Percentiles rank a stretch among this genome's conserved stretches.
Evolutionary conservation across 192 early-diverging fungal genomes (phyloP).

Genomic region (Kickxella alabastrina): DNA sequence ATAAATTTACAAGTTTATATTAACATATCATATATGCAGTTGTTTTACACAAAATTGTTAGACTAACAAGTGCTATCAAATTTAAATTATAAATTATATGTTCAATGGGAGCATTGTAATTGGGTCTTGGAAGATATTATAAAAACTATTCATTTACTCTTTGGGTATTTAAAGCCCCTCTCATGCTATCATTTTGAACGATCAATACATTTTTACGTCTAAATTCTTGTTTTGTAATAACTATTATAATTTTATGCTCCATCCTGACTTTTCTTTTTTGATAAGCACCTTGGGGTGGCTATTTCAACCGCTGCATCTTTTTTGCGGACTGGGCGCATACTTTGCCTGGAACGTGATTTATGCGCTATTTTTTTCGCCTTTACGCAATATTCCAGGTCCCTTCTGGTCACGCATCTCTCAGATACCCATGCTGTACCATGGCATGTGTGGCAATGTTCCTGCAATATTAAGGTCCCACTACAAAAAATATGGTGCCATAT

Average conservation of each 20-base stretch:
- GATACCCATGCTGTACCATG: conserved; percentile 26
- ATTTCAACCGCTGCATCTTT: conserved; percentile 15
- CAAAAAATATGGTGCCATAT: conserved; percentile 39
- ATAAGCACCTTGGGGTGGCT: conserved; percentile 1
- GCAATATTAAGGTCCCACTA: conserved; percentile 30
- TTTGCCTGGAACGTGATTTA: conserved; percentile 17
- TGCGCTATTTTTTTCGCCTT: conserved; percentile 31
- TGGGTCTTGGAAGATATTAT: too few relatives aligned
- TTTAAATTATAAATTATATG: too few relatives aligned
- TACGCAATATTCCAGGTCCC: conserved; percentile 36
- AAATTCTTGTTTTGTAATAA: neutral
- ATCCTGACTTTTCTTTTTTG: neutral
- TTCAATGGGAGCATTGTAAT: too few relatives aligned
- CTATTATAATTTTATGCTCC: neutral
- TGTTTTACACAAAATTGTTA: too few relatives aligned
- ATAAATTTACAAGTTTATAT: too few relatives aligned
- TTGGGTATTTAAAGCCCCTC: too few relatives aligned
- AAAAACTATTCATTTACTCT: too few relatives aligned
- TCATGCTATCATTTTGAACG: too few relatives aligned
- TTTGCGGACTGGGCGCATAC: conserved; percentile 22
- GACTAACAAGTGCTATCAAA: too few relatives aligned
- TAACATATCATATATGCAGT: too few relatives aligned
- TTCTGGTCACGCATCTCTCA: conserved; percentile 37
- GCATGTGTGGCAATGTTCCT: conserved; percentile 24
- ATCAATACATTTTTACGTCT: too few relatives aligned